Conservation (phyloP, 2,329 filamentous ascomycete species). For the Orbilia javanica region DNA sequence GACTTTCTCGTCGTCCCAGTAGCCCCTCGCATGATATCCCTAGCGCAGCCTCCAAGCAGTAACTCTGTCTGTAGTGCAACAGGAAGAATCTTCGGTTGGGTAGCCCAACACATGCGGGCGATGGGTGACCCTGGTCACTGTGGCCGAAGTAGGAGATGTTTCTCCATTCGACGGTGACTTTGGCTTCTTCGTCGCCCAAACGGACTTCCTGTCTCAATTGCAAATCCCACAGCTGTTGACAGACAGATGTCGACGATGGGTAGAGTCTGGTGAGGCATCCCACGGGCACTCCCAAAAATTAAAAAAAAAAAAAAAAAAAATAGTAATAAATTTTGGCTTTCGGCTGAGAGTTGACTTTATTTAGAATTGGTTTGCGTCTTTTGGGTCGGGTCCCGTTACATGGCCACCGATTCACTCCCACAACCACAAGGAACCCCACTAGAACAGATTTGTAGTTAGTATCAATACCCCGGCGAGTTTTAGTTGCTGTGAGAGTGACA, state of each 20-base stretch:
- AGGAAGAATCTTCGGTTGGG: constrained; percentile 24
- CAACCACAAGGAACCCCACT: constrained; percentile 13
- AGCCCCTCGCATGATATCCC: not conserved
- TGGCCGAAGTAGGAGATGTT: constrained; percentile 29
- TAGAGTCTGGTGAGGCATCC: not conserved
- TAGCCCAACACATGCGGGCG: constrained; percentile 24
- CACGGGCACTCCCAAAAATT: not conserved
- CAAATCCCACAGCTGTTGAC: not conserved
- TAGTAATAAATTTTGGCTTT: constrained; percentile 1
- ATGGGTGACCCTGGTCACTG: constrained; percentile 17
- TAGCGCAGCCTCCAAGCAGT: not conserved
- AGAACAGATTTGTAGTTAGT: constrained; percentile 3
- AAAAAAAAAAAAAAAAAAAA: no score
- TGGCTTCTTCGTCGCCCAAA: not conserved
- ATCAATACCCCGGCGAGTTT: constrained; percentile 36
- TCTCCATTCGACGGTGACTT: constrained; percentile 30
- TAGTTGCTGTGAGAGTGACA: not conserved
- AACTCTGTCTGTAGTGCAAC: constrained; percentile 9
- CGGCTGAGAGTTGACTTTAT: constrained; percentile 10
- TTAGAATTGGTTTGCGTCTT: constrained; percentile 2
- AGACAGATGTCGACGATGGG: not conserved
- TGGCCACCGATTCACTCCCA: constrained; percentile 10
- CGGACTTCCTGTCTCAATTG: not conserved
- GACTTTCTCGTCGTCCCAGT: constrained; percentile 4
- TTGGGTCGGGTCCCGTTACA: constrained; percentile 2